A percentile compares a stretch with the other conserved stretches of the same genome.
Conservation (phyloP, 306 rosid species). For the Citrullus colocynthis region DNA sequence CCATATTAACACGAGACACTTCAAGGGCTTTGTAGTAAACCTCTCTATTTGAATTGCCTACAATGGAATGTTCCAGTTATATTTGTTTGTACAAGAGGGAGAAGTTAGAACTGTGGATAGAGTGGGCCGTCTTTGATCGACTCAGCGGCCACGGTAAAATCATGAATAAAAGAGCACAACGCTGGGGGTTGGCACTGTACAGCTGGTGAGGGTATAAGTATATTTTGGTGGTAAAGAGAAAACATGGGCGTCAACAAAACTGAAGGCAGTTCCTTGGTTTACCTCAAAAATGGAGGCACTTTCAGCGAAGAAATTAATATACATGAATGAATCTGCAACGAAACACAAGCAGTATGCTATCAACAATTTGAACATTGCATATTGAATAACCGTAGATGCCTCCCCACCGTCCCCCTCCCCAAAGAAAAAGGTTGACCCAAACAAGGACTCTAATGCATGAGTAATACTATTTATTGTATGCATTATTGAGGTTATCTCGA, state of each 20-base stretch:
- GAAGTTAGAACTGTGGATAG: neutral
- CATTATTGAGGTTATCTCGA: neutral
- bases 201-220: neutral
- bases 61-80: neutral
- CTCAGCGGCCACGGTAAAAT: neutral
- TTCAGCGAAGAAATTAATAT: neutral
- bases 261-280: constrained; percentile 1
- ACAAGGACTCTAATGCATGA: neutral
- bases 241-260: neutral
- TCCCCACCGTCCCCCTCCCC: neutral
- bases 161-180: neutral
- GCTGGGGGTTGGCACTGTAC: neutral
- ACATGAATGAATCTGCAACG: constrained; percentile 1
- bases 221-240: neutral
- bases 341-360: neutral
- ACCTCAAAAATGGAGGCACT: constrained; percentile 1
- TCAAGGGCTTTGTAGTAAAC: neutral
- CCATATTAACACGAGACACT: neutral
- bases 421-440: neutral
- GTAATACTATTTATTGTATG: neutral
- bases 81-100: constrained; percentile 1
- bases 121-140: neutral
- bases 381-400: neutral
- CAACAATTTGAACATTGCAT: neutral
- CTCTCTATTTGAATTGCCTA: neutral